Conservation (phyloP, 2,329 filamentous ascomycete genomes). For the Trichoderma sp. region DNA sequence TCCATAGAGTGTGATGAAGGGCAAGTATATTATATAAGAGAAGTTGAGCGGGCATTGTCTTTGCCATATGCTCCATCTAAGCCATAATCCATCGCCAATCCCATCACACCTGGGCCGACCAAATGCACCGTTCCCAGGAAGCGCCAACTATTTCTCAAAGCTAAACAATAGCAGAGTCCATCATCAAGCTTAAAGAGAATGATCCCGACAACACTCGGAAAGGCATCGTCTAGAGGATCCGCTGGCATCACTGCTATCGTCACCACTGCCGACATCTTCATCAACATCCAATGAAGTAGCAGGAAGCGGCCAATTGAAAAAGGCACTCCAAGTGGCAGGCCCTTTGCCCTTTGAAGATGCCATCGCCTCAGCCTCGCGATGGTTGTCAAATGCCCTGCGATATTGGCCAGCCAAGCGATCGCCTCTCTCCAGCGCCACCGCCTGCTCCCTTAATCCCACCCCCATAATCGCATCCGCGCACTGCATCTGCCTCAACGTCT, state of each 20-base stretch:
- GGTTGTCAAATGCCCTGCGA: background rate
- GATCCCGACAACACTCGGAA: background rate
- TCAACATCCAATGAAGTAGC: background rate
- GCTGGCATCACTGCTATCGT: background rate
- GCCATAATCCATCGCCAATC: background rate
- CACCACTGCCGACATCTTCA: background rate
- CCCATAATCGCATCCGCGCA: background rate
- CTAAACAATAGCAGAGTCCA: background rate
- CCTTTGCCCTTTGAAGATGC: background rate
- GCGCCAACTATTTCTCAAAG: background rate
- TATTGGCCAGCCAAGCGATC: background rate
- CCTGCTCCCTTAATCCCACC: background rate
- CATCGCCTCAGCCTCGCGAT: background rate
- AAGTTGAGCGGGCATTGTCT: background rate
- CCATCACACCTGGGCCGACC: background rate
- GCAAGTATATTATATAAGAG: background rate
- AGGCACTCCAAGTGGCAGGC: background rate
- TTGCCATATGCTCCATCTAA: background rate
- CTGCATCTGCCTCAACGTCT: background rate
- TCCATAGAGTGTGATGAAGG: background rate
- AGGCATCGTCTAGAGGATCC: background rate
- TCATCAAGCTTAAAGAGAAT: background rate
- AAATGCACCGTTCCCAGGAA: background rate
- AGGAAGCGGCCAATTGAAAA: constrained; percentile 9
- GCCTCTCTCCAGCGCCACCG: background rate